Percentiles rank a stretch among this genome's conserved stretches.
These are phyloP conservation scores for Suhomyces prunicola DNA, from an alignment of 805 yeast genomes.

Conservation along the genomic window DNA sequence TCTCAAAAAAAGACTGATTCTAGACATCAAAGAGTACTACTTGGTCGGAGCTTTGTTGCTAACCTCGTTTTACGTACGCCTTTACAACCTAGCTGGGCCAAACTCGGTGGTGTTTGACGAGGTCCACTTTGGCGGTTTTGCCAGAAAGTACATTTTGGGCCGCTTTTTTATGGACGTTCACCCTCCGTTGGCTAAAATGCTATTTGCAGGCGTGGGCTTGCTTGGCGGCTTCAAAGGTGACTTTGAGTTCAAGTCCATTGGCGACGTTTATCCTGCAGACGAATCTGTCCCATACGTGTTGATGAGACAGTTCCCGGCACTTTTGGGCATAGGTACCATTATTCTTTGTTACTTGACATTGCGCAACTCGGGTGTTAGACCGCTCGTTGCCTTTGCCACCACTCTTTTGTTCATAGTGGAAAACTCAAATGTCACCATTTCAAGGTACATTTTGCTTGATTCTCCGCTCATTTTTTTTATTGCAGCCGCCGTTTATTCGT, in stretches of 20 bases:
- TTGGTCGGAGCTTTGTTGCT: conserved; percentile 40
- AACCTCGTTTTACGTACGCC: conserved; percentile 57
- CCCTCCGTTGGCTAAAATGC: conserved; percentile 77
- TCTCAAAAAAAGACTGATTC: conserved; percentile 20
- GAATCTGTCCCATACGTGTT: conserved; percentile 55
- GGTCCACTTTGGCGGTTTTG: conserved; percentile 96
- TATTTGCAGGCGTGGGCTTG: conserved; percentile 67
- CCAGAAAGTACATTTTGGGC: conserved; percentile 70
- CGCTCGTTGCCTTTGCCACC: conserved; percentile 57
- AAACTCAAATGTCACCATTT: conserved; percentile 66
- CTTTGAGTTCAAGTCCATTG: conserved; percentile 65
- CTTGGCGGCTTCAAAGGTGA: conserved; percentile 71
- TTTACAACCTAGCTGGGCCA: conserved; percentile 62
- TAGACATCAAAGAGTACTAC: conserved; percentile 21
- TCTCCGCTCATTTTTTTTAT: conserved; percentile 76
- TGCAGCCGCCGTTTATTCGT: conserved; percentile 64
- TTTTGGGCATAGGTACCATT: conserved; percentile 66
- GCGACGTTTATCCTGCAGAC: conserved; percentile 51
- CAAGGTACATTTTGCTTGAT: conserved; percentile 72
- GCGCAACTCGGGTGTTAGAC: conserved; percentile 68
- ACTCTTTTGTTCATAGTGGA: conserved; percentile 58
- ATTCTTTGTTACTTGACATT: conserved; percentile 64
- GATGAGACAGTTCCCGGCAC: conserved; percentile 71
- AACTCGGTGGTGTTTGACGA: conserved; percentile 88
- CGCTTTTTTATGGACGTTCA: conserved; percentile 69